Base-by-base conservation (phyloP, 352 stramenopile genomes). In the Peronosclerospora sorghi region DNA sequence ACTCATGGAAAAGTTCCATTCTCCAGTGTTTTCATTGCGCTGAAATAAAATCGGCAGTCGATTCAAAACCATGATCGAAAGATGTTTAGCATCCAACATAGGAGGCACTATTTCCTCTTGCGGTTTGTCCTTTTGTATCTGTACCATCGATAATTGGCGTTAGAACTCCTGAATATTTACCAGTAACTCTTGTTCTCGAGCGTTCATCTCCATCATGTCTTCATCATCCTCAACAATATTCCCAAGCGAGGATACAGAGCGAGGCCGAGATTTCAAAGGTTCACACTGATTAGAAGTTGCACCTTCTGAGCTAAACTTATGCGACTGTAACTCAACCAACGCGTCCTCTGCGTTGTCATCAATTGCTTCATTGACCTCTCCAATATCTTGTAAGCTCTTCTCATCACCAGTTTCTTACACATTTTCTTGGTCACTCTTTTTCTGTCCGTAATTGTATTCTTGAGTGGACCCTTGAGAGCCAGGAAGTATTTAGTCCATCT, bases 121-220 rank as follows among this genome's bases (percentile, higher is more conserved):
- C 4, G 70, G 53, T 45, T 86, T 86, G 49, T 85, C 71, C 19
- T 73, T 84, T 47, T 85, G 73, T 39, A 89, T 86, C 52, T 89
- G 73, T 40, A 90, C 76, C 73, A 84, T 89, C 10, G 70, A 83
- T 8, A 96, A 65, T 41, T 96, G 82, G 2, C 82, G 61, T 46
- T 96, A 83, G 14, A 96, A 63, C 51, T 96, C 85, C 32, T 96
- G 85, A 54, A 96, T 96, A 48, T 85, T 93, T 18, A 87, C 75
- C 21, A 96, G 57, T 51, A 96, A 71, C 48, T 93, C 80, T 45
- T 95, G 83, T 42, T 95, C 83, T 20, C 62, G 56, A 19, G 74
- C 77, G 26, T 86, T 89, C 68, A 87, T 87, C 24, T 86, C 73
- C 39, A 68, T 58, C 8, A 67, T 38, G 26, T 86, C 73, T 13